Conservation (phyloP, 2,329 filamentous ascomycete genomes). For the Sporothrix variecibatus region DNA sequence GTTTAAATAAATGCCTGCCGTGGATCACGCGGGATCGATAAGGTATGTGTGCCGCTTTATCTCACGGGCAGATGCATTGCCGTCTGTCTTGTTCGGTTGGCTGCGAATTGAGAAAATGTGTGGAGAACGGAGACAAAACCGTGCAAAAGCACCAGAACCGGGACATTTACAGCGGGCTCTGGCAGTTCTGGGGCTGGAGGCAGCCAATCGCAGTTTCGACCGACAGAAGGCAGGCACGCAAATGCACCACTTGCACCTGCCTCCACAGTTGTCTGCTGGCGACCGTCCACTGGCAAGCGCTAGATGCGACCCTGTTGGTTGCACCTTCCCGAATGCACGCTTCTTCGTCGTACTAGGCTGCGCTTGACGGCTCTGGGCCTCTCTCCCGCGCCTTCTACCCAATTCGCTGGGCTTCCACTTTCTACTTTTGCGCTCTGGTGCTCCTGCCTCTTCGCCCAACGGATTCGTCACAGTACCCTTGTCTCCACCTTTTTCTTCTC, state of each 20-base stretch:
- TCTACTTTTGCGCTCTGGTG: background rate
- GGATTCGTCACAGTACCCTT: background rate
- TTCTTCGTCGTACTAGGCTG: background rate
- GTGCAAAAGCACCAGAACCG: background rate
- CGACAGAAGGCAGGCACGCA: background rate
- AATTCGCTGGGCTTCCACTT: conserved; percentile 25
- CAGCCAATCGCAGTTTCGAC: background rate
- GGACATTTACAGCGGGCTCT: background rate
- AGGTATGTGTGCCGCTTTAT: background rate
- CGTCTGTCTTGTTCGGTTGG: background rate
- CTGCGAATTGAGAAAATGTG: background rate
- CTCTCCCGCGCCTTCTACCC: conserved; percentile 22
- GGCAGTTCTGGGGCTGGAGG: background rate
- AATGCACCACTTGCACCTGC: background rate
- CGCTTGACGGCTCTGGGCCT: background rate
- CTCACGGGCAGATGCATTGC: background rate
- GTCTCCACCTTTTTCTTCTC: background rate
- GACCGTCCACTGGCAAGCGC: background rate
- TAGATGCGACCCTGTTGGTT: background rate
- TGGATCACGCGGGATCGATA: background rate
- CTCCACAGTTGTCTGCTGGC: background rate
- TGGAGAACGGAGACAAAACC: conserved; percentile 8
- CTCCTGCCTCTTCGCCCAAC: background rate
- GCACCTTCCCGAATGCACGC: background rate
- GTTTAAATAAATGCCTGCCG: background rate